phyloP scores from a whole-genome alignment of 306 rosid species.

The Malus fusca region DNA sequence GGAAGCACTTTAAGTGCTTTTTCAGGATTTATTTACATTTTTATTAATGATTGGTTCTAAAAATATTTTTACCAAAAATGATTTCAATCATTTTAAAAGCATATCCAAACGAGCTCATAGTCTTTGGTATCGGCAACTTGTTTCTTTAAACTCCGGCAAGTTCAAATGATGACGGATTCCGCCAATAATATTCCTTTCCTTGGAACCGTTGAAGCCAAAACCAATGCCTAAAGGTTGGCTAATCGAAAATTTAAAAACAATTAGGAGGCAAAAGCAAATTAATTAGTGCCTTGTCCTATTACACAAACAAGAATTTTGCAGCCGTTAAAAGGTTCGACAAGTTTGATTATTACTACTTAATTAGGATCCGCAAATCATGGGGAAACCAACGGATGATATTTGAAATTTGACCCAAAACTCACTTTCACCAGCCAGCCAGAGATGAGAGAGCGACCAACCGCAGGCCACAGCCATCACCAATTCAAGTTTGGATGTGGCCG shows the following conservation, averaged over 20 bases:
- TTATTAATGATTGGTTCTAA: no score
- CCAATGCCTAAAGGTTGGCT: neutral
- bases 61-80: no score
- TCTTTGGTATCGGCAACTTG: neutral
- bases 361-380: slow-evolving; percentile 26
- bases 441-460: neutral
- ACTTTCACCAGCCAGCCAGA: neutral
- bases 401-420: neutral
- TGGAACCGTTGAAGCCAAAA: neutral
- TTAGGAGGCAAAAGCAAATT: neutral
- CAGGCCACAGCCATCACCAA: neutral
- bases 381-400: neutral
- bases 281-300: neutral
- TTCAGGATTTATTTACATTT: no score
- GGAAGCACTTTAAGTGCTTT: no score
- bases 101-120: neutral
- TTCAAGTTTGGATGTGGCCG: neutral
- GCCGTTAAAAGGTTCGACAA: neutral
- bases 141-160: neutral
- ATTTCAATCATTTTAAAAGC: no score
- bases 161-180: neutral
- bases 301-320: neutral
- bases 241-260: neutral
- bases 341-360: neutral
- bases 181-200: neutral